Evolutionary conservation across 2,329 filamentous ascomycete genomes (phyloP), one percentile per base, ranked within the genome.

Genomic region (Apiospora pterosperma): DNA sequence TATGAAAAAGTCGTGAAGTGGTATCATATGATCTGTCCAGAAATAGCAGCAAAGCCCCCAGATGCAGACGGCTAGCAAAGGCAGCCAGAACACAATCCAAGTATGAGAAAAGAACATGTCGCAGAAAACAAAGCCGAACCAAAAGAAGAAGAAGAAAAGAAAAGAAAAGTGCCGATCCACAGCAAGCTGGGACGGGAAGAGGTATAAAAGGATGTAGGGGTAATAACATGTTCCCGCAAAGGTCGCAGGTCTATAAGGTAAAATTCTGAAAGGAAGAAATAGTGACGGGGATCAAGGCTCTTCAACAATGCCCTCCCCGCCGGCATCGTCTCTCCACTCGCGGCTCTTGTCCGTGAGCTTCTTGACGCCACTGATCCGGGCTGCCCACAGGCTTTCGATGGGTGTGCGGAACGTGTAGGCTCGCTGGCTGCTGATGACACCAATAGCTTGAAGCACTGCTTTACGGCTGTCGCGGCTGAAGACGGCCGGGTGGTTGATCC

Each of bases 401-500:
- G 93, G 89, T 2, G 94, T 96, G 62, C 95, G 89, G 85, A 95
- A 97, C 0, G 96, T 98, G 75, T 95, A 97, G 12, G 91, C 94
- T 59, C 96, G 87, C 79, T 99, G 96, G 7, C 92, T 96, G 73
- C 92, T 96, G 71, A 99, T 97, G 67, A 98, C 94, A 7, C 96
- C 95, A 69, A 99, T 98, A 19, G 94, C 93, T 77, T 99, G 96
- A 28, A 99, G 84, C 2, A 99, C 94, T 5, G 95, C 93, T 81
- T 99, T 99, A 72, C 96, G 90, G 65, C 92, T 96, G 76, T 99
- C 96, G 41, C 96, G 89, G 10, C 92, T 90, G 75, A 99, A 99
- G 2, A 98, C 92, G 2, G 94, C 94, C 1, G 96, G 96, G 74
- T 99, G 96, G 75, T 91, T 93, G 77, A 99, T 98, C 96, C 96